Conservation (phyloP, 768 basidiomycete genomes). For the Pisolithus tinctorius region DNA sequence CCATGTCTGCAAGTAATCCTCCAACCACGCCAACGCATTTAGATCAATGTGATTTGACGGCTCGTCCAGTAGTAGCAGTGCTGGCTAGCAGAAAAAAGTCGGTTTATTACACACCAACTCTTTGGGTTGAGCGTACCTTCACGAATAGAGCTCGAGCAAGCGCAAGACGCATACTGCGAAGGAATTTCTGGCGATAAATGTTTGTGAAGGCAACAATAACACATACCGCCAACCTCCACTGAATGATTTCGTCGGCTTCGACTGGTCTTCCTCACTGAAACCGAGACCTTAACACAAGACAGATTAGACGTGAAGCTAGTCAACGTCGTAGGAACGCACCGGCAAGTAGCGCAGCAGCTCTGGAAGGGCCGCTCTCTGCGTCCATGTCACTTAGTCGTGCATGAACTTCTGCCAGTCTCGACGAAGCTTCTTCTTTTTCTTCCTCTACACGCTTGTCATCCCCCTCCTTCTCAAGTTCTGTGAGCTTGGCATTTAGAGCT, state of each 20-base stretch:
- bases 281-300: conserved; percentile 61
- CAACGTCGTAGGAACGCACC: conserved; percentile 36
- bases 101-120: neutral
- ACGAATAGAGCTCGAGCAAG: conserved; percentile 94
- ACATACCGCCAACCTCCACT: conserved; percentile 91
- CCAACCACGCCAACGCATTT: conserved; percentile 95
- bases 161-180: conserved; percentile 83
- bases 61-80: conserved; percentile 80
- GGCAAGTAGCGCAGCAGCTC: conserved; percentile 84
- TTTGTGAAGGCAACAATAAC: neutral
- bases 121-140: conserved; percentile 44
- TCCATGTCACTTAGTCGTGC: conserved; percentile 94
- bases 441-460: conserved; percentile 81
- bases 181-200: neutral
- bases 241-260: conserved; percentile 75
- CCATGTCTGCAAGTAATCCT: conserved; percentile 97
- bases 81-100: conserved; percentile 37
- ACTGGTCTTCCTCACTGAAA: conserved; percentile 85
- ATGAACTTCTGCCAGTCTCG: conserved; percentile 84
- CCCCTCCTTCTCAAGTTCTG: conserved; percentile 63
- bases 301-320: neutral
- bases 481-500: conserved; percentile 63
- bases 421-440: conserved; percentile 77
- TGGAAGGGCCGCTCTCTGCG: conserved; percentile 92
- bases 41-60: conserved; percentile 97